phyloP scores from a whole-genome alignment of 1,139 yeast species.

The Saccharomyces uvarum region DNA sequence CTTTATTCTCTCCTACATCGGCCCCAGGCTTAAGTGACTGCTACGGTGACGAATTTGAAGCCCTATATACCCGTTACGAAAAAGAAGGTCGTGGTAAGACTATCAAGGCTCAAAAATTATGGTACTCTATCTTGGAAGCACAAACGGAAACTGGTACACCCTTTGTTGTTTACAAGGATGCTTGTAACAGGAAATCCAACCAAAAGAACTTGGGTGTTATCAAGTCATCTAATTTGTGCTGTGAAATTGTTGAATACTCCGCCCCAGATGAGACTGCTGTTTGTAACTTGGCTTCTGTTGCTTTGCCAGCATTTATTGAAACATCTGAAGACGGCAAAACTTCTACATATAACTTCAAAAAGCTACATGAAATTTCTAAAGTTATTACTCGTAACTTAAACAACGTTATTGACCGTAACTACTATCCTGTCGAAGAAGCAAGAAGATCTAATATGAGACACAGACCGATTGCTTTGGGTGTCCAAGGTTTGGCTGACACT shows the following conservation, averaged over 20 bases:
- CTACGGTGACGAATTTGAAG: slow-evolving; percentile 73
- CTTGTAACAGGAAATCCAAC: slow-evolving; percentile 74
- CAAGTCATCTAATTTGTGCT: slow-evolving; percentile 81
- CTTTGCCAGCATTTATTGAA: slow-evolving; percentile 62
- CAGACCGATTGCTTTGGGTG: slow-evolving; percentile 84
- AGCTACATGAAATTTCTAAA: slow-evolving; percentile 66
- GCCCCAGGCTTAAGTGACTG: slow-evolving; percentile 76
- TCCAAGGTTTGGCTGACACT: slow-evolving; percentile 82
- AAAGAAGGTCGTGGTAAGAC: slow-evolving; percentile 27
- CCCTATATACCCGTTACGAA: slow-evolving; percentile 63
- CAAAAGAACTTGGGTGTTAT: slow-evolving; percentile 82
- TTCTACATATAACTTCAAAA: slow-evolving; percentile 56
- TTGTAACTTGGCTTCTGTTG: slow-evolving; percentile 81
- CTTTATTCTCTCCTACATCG: slow-evolving; percentile 78
- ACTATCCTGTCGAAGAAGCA: slow-evolving; percentile 71
- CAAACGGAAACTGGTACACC: slow-evolving; percentile 94
- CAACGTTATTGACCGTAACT: slow-evolving; percentile 66
- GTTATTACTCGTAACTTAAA: slow-evolving; percentile 67
- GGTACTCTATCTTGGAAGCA: slow-evolving; percentile 80
- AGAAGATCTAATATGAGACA: slow-evolving; percentile 59
- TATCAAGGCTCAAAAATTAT: slow-evolving; percentile 74
- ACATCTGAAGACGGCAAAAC: slow-evolving; percentile 36
- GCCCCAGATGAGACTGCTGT: slow-evolving; percentile 84
- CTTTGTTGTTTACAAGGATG: slow-evolving; percentile 82
- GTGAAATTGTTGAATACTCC: slow-evolving; percentile 85